Evolutionary conservation across 495 filamentous ascomycete genomes (phyloP), one percentile per base, ranked within the genome.

Genomic region (Hypomontagnella monticulosa): DNA sequence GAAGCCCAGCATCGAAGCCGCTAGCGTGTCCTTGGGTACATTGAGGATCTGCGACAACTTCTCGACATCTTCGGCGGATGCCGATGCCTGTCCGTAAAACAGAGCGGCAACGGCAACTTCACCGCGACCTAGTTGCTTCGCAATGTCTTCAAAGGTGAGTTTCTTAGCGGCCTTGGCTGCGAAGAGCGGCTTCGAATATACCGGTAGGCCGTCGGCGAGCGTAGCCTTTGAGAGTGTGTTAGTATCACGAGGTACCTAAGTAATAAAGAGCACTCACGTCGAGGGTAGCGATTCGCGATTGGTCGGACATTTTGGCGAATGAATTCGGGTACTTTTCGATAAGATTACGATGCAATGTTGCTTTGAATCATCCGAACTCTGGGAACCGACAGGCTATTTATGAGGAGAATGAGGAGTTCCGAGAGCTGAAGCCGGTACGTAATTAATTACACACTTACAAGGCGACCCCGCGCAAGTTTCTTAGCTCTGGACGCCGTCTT

Each of bases 71-170:
- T 91, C 91, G 0, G 85, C 72, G 0, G 89, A 91, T 1, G 95
- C 91, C 57, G 85, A 86, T 4, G 93, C 88, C 72, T 97, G 93
- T 36, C 95, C 93, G 79, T 97, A 97, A 84, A 99, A 98, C 57
- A 99, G 80, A 0, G 94, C 95, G 1, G 95, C 95, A 1, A 91
- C 84, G 19, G 93, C 91, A 4, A 99, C 93, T 76, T 99, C 95
- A 66, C 89, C 87, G 48, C 95, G 92, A 10, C 88, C 90, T 41
- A 98, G 84, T 19, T 88, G 75, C 63, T 86, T 72, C 18, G 85
- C 92, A 71, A 99, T 95, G 16, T 84, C 74, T 70, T 92, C 91
- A 67, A 99, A 99, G 75, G 84, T 91, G 23, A 97, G 82, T 48
- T 85, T 81, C 68, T 88, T 87, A 33, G 75, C 67, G 27, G 92